Evolutionary conservation across 768 basidiomycete species (phyloP).

Genomic region (Mycena galopus): DNA sequence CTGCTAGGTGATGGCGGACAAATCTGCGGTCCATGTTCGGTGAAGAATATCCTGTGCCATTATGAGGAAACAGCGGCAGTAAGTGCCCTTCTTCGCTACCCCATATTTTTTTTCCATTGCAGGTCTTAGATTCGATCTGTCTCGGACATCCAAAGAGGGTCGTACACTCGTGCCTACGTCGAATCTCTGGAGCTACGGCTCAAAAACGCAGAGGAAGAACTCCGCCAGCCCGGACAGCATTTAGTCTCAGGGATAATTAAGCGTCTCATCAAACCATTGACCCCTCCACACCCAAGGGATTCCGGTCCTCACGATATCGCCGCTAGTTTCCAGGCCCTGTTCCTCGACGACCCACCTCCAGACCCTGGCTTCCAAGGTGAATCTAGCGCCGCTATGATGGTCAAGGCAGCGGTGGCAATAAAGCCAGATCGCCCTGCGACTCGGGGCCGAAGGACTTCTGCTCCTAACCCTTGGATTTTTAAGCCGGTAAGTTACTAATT

Average conservation of each 20-base stretch:
- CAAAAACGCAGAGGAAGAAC: background rate
- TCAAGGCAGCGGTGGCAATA: background rate
- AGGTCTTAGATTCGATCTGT: background rate
- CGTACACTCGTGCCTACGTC: background rate
- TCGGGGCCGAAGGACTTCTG: background rate
- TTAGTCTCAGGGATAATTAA: background rate
- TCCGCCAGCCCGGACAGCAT: background rate
- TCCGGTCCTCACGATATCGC: background rate
- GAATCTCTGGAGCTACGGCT: background rate
- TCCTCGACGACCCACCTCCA: background rate
- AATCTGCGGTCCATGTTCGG: too few species aligned
- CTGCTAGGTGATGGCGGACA: too few species aligned
- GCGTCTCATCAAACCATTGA: background rate
- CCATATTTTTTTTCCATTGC: too few species aligned
- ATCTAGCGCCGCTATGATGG: background rate
- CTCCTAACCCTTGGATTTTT: background rate
- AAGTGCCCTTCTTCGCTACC: too few species aligned
- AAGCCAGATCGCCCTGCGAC: background rate
- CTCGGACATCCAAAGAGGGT: background rate
- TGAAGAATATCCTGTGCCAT: too few species aligned
- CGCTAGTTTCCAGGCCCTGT: background rate
- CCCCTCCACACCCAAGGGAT: background rate
- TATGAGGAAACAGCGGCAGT: too few species aligned
- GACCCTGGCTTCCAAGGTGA: slow-evolving; percentile 8
- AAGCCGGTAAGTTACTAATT: background rate